Conservation (phyloP, 257 asterid species). For the Gentiana straminea region DNA sequence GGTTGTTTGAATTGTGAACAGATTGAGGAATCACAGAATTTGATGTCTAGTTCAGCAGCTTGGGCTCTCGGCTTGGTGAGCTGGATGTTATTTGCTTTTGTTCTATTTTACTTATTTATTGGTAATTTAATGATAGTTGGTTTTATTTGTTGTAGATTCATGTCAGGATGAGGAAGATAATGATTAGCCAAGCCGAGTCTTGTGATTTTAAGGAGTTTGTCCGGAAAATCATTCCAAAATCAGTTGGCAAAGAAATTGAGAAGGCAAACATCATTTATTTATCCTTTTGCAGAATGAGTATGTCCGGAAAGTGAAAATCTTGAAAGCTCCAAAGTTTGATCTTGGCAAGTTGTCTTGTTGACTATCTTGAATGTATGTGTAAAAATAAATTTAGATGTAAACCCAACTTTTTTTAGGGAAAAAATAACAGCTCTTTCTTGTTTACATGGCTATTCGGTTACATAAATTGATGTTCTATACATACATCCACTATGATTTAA, state of each 20-base stretch:
- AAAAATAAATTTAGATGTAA: too few relatives aligned
- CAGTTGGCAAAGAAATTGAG: constrained; percentile 78
- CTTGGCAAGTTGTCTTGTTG: constrained; percentile 35
- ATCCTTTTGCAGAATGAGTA: constrained; percentile 70
- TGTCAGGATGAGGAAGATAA: constrained; percentile 15
- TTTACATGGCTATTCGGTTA: not conserved
- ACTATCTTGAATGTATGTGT: too few relatives aligned
- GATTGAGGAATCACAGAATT: too few relatives aligned
- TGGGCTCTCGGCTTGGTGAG: too few relatives aligned
- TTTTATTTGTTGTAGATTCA: constrained; percentile 32
- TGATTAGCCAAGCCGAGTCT: constrained; percentile 67
- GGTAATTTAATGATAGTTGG: not conserved
- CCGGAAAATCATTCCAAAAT: constrained; percentile 67
- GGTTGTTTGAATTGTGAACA: too few relatives aligned
- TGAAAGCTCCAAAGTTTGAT: constrained; percentile 83
- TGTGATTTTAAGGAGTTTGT: constrained; percentile 75
- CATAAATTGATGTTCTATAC: not conserved
- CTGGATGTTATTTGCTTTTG: too few relatives aligned
- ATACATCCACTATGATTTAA: constrained; percentile 4
- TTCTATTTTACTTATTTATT: too few relatives aligned
- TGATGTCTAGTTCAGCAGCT: too few relatives aligned
- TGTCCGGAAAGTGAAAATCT: constrained; percentile 67
- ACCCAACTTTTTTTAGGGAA: too few relatives aligned
- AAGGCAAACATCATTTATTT: constrained; percentile 68
- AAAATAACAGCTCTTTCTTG: not conserved